Conservation (phyloP, 2,329 filamentous ascomycete genomes). For the Alternaria brassicicola region DNA sequence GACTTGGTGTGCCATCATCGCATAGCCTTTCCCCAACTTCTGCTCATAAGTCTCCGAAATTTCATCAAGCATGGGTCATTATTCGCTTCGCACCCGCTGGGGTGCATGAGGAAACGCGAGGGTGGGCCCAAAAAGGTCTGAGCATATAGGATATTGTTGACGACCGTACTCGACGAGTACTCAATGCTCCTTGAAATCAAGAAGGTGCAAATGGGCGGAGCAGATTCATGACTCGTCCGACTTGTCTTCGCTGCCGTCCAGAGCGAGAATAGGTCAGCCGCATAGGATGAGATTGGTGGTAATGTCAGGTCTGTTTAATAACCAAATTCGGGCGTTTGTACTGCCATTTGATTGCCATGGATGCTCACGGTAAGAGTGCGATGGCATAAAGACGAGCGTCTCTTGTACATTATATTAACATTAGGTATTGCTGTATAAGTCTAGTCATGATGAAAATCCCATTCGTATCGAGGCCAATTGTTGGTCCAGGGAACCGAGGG, state of each 20-base stretch:
- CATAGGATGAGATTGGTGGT: not conserved
- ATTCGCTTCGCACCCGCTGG: not conserved
- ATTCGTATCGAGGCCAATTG: not conserved
- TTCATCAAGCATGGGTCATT: not conserved
- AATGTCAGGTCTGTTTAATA: not conserved
- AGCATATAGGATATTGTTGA: not conserved
- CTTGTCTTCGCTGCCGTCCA: not conserved
- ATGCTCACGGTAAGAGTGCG: not conserved
- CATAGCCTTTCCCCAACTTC: not conserved
- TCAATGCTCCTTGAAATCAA: not conserved
- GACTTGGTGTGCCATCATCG: not conserved
- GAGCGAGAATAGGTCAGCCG: not conserved
- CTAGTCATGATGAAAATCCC: not conserved
- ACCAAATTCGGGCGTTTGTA: not conserved
- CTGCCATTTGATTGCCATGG: not conserved
- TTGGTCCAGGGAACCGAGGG: not conserved
- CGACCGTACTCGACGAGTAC: not conserved
- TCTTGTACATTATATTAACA: conserved; percentile 1
- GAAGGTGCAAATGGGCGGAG: not conserved
- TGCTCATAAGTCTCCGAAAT: not conserved
- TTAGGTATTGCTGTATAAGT: not conserved
- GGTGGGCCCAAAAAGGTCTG: not conserved
- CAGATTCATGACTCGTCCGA: not conserved
- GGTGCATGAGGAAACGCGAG: not conserved
- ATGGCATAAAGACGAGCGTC: not conserved